phyloP scores from a whole-genome alignment of 75 land plant species.

The Selaginella moellendorffii region DNA sequence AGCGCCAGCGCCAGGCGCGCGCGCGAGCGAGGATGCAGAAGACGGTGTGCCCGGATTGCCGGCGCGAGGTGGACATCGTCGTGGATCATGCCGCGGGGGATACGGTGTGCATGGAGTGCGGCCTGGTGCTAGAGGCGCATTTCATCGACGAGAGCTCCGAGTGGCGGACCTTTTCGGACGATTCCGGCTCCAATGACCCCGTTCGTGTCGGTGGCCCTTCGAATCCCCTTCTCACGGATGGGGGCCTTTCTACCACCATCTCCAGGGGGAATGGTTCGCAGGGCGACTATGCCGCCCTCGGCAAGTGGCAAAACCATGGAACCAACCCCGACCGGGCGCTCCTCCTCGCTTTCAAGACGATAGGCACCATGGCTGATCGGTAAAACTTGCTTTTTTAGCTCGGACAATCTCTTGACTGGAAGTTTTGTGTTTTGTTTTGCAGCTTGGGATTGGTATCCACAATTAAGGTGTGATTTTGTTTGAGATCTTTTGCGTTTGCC shows the following conservation, averaged over 20 bases:
- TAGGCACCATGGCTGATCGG: constrained; percentile 87
- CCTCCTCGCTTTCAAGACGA: constrained; percentile 50
- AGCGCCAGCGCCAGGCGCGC: no score
- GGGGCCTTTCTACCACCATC: constrained; percentile 69
- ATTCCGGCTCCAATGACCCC: constrained; percentile 69
- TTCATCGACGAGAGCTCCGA: constrained; percentile 92
- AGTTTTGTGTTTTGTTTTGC: constrained; percentile 15
- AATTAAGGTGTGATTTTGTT: constrained; percentile 46
- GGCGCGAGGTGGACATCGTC: constrained; percentile 60
- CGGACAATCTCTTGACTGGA: neutral
- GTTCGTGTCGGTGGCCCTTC: constrained; percentile 90
- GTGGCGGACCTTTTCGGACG: constrained; percentile 94
- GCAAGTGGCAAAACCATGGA: constrained; percentile 76
- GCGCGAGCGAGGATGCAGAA: constrained; percentile 47
- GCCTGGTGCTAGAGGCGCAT: constrained; percentile 79
- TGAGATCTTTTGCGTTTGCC: neutral
- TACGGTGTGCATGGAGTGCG: constrained; percentile 81
- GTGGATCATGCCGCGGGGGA: constrained; percentile 92
- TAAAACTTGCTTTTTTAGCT: constrained; percentile 2
- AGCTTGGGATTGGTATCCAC: constrained; percentile 89
- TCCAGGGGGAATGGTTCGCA: constrained; percentile 64
- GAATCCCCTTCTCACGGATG: constrained; percentile 65
- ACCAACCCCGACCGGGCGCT: constrained; percentile 64
- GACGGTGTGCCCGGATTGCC: constrained; percentile 65
- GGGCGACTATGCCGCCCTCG: constrained; percentile 52